Percentiles rank a stretch among this genome's conserved stretches.
These are phyloP conservation scores for Beta corolliflora DNA, from an alignment of 179 eudicot genomes.

Conservation along the genomic window DNA sequence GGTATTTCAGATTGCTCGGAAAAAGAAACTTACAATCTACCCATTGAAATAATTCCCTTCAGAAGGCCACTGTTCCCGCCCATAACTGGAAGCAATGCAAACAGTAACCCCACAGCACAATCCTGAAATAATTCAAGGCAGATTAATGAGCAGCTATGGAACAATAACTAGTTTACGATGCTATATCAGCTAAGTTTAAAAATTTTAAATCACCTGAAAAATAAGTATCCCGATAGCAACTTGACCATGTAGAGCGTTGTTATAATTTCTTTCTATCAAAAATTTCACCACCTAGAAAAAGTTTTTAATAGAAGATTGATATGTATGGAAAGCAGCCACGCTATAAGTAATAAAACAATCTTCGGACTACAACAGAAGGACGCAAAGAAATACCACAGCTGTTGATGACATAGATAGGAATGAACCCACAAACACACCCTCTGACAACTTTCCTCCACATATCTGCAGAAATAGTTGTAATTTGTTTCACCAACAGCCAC, in stretches of 20 bases:
- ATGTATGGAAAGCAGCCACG: slow-evolving; percentile 12
- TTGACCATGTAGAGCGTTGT: slow-evolving; percentile 89
- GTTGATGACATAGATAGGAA: slow-evolving; percentile 99
- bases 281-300: slow-evolving; percentile 73
- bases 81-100: slow-evolving; percentile 95
- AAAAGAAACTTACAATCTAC: slow-evolving; percentile 70
- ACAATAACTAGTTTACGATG: slow-evolving; percentile 4
- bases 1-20: background rate
- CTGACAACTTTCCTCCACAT: slow-evolving; percentile 92
- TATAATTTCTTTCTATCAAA: slow-evolving; percentile 76
- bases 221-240: slow-evolving; percentile 97
- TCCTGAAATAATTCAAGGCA: slow-evolving; percentile 56
- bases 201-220: slow-evolving; percentile 64
- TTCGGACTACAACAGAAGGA: slow-evolving; percentile 9
- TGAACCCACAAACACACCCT: slow-evolving; percentile 96
- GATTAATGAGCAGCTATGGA: slow-evolving; percentile 15
- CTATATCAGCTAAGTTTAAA: background rate
- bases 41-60: slow-evolving; percentile 87
- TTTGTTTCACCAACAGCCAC: slow-evolving; percentile 6
- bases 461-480: slow-evolving; percentile 48
- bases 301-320: slow-evolving; percentile 11
- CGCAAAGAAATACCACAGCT: slow-evolving; percentile 67
- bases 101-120: slow-evolving; percentile 96
- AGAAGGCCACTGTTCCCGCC: slow-evolving; percentile 92
- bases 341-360: slow-evolving; percentile 9